Base-by-base conservation (phyloP, 2,329 filamentous ascomycete species). In the Ophiostoma pallidulum region DNA sequence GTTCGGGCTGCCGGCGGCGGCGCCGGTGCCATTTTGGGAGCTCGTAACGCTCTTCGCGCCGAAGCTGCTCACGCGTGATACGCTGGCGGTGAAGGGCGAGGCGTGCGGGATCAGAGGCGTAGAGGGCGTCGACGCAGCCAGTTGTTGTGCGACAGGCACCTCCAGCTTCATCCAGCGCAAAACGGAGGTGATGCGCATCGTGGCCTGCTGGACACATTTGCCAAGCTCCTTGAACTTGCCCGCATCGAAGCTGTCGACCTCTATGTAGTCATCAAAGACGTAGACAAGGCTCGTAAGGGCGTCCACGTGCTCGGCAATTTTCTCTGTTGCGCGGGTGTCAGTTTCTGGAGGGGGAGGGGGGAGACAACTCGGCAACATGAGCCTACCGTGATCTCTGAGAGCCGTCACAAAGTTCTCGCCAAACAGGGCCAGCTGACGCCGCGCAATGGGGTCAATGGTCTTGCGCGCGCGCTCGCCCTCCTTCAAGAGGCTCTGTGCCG, bases 181-280 rank as follows among this genome's bases (percentile, higher is more conserved):
- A 28, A 74, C 68, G 43, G 77, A 70, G 41, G 68, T 62, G 12
- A 77, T 69, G 43, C 64, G 66, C 1, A 72, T 67, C 2, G 74
- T 73, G 1, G 69, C 66, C 43, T 68, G 69, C 46, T 73, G 67
- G 14, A 71, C 72, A 5, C 68, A 56, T 32, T 66, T 65, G 55
- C 72, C 70, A 4, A 78, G 62, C 53, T 73, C 66, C 16, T 64
- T 59, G 46, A 71, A 78, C 51, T 71, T 73, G 16, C 64, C 65
- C 22, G 63, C 59, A n/a, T 77, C 72, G 51, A 78, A 78, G 20
- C 65, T 65, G 29, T 73, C 69, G 13, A 62, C 54, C 42, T 74
- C 70, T 51, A 72, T 60, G 53, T 65, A 76, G 45, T 78, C 74
- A 47, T 79, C 75, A 54, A 79, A 77, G 44, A 74, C 74, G 68